Conservation (phyloP, 352 stramenopile genomes). For the Globisporangium emineosum region DNA sequence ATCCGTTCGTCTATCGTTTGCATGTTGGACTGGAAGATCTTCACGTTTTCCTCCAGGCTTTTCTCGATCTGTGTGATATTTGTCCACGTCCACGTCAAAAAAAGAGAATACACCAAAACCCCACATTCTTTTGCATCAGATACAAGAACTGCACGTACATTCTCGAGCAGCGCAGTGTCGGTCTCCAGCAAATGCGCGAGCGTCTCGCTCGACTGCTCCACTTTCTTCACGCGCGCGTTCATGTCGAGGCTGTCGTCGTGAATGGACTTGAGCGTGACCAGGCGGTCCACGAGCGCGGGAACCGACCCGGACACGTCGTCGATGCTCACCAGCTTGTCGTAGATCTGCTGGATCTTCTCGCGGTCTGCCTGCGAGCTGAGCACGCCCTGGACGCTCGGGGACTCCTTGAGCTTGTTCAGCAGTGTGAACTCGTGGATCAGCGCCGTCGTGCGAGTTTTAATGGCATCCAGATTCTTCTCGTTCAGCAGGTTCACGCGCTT, state of each 20-base stretch:
- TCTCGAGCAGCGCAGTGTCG: conserved; percentile 57
- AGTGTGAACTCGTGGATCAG: conserved; percentile 77
- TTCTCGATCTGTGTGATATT: conserved; percentile 53
- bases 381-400: conserved; percentile 47
- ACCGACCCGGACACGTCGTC: conserved; percentile 57
- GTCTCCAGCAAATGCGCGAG: conserved; percentile 60
- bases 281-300: conserved; percentile 64
- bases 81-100: not conserved
- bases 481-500: conserved; percentile 65
- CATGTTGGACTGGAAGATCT: conserved; percentile 78
- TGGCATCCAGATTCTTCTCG: conserved; percentile 73
- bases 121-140: not conserved
- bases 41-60: conserved; percentile 68
- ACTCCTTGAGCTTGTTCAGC: conserved; percentile 79
- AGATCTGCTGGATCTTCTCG: conserved; percentile 69
- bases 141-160: conserved; percentile 41
- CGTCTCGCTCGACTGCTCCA: conserved; percentile 57
- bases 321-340: conserved; percentile 61
- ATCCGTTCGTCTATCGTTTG: conserved; percentile 74
- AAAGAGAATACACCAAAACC: not conserved
- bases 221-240: conserved; percentile 47
- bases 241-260: conserved; percentile 62
- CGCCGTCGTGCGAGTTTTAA: conserved; percentile 72
- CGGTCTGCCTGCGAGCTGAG: conserved; percentile 58
- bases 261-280: conserved; percentile 66